Evolutionary conservation across 1,284 basidiomycete species (phyloP).

Genomic region (Puccinia hordei): DNA sequence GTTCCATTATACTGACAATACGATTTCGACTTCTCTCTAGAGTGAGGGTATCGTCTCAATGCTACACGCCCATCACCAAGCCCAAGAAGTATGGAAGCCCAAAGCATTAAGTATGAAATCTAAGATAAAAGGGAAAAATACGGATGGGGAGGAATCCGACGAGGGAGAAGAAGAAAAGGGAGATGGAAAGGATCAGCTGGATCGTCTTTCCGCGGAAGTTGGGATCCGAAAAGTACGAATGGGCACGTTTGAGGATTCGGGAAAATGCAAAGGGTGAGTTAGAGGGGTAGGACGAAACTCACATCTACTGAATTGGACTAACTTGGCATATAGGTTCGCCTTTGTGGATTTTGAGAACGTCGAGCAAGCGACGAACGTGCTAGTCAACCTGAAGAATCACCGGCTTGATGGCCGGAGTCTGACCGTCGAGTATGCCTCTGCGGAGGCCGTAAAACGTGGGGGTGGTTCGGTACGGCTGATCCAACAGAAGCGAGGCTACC

Average conservation of each 20-base stretch:
- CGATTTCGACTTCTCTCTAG: not conserved
- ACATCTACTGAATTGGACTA: not conserved
- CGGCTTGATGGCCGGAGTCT: constrained; percentile 79
- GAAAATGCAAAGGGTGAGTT: constrained; percentile 87
- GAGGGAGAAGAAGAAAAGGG: not conserved
- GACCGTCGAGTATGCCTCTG: constrained; percentile 73
- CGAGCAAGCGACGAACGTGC: constrained; percentile 76
- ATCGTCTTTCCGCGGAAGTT: constrained; percentile 52
- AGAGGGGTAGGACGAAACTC: not conserved
- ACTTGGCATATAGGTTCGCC: constrained; percentile 70
- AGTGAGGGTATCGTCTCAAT: constrained; percentile 55
- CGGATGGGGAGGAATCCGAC: not conserved
- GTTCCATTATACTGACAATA: not conserved
- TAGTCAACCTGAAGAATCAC: constrained; percentile 82
- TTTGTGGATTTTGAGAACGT: constrained; percentile 86
- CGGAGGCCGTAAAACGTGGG: constrained; percentile 37
- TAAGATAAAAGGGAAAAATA: not conserved
- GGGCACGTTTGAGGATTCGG: constrained; percentile 93
- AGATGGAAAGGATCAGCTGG: not conserved
- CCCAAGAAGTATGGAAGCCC: constrained; percentile 15
- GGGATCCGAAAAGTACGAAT: constrained; percentile 87
- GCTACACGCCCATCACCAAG: constrained; percentile 54
- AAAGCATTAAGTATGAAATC: not conserved
- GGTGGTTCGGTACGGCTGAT: constrained; percentile 21
- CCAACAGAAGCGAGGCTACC: not conserved